Conservation (phyloP, 768 basidiomycete species). For the Lactarius trivialis region DNA sequence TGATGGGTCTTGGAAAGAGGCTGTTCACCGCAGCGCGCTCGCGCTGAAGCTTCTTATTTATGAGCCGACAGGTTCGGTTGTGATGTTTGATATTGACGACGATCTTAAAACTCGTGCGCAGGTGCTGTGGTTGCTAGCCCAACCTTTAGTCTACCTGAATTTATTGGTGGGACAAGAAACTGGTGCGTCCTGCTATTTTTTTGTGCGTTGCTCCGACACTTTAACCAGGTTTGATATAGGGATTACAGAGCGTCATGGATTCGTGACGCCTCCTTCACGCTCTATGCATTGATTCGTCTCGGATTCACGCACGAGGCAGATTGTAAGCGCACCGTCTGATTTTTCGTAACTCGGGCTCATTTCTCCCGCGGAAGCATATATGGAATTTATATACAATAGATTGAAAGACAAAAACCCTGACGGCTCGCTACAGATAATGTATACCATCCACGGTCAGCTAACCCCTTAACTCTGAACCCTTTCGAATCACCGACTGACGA, state of each 20-base stretch:
- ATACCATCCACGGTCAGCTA: conserved; percentile 78
- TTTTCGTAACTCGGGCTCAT: conserved; percentile 3
- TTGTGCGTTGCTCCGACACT: background rate
- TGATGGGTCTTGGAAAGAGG: conserved; percentile 91
- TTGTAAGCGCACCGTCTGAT: conserved; percentile 37
- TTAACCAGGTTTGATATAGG: conserved; percentile 5
- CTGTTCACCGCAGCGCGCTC: conserved; percentile 87
- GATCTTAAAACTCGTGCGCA: conserved; percentile 24
- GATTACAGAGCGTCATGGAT: conserved; percentile 71
- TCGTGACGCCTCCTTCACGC: conserved; percentile 92
- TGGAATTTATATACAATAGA: conserved; percentile 87
- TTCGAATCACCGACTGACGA: background rate
- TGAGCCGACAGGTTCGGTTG: conserved; percentile 67
- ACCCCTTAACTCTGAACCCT: background rate
- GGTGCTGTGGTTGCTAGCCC: conserved; percentile 94
- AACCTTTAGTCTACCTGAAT: conserved; percentile 91
- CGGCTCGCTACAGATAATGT: conserved; percentile 93
- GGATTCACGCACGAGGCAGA: conserved; percentile 93
- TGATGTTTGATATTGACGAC: background rate
- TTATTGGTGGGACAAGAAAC: conserved; percentile 83
- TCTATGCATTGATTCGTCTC: conserved; percentile 89
- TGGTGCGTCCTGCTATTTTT: conserved; percentile 45
- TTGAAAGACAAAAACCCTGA: conserved; percentile 80
- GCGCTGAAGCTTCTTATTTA: conserved; percentile 89
- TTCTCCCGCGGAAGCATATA: conserved; percentile 50